Base-by-base conservation (phyloP, 352 stramenopile species). In the Phytophthora hybrid region DNA sequence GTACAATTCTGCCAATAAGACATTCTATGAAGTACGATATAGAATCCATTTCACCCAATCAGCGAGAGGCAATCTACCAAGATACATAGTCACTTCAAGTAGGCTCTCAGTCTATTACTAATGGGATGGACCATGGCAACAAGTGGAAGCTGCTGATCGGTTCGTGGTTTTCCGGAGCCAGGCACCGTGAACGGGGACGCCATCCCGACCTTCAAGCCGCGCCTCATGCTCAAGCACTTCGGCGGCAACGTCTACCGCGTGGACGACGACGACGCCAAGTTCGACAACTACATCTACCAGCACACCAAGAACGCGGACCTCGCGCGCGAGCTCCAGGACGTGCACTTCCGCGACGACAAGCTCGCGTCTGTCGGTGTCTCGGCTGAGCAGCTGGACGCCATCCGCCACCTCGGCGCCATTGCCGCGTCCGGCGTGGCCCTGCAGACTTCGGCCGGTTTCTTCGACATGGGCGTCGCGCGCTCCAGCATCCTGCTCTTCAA, bases 161-260 rank as follows among this genome's bases (percentile, higher is more conserved):
- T n/a, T n/a, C n/a, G n/a, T n/a, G n/a, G n/a, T n/a, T n/a, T n/a
- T n/a, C n/a, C n/a, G n/a, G n/a, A n/a, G n/a, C n/a, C n/a, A n/a
- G n/a, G n/a, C n/a, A n/a, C n/a, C n/a, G n/a, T n/a, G n/a, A n/a
- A n/a, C n/a, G n/a, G 89, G 89, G 74, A 83, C 63, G 66, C 78
- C 11, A 93, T 95, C 71, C 89, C 89, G 13, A 83, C 83, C 34
- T 79, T 95, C 54, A 93, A 93, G 75, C 77, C 87, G 46, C 83
- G 89, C 14, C 74, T 94, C 16, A 95, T 95, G 89, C 90, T 95
- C 75, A 93, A 92, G 56, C 79, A 93, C 71, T 95, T 95, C 75
- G 89, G 89, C 57, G 89, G 89, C 23, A 87, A 90, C 66, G 82
- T 95, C n/a, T 93, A 93, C 76, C 78, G 78, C n/a, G 89, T 95